Percentiles rank a stretch among this genome's conserved stretches.
Conservation (phyloP, 2,329 filamentous ascomycete species). For the Cladosporium sp. region DNA sequence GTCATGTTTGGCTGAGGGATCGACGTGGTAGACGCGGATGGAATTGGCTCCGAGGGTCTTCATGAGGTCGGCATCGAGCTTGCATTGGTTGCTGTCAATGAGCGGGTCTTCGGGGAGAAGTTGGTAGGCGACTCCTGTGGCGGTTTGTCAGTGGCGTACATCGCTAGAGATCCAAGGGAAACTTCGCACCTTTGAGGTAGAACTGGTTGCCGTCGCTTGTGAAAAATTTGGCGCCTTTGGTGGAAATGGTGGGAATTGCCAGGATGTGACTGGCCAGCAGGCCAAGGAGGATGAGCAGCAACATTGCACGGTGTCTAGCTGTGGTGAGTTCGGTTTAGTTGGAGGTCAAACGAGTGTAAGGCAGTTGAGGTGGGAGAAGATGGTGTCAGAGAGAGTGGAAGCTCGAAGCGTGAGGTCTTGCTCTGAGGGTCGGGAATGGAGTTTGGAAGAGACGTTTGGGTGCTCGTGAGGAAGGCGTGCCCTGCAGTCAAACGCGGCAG, state of each 20-base stretch:
- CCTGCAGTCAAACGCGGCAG: no score
- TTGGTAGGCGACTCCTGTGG: conserved; percentile 38
- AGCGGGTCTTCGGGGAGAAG: conserved; percentile 69
- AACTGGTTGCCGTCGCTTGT: conserved; percentile 74
- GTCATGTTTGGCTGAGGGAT: conserved; percentile 65
- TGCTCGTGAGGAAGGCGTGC: no score
- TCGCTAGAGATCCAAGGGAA: neutral
- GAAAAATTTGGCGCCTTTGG: conserved; percentile 80
- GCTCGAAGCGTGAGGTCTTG: no score
- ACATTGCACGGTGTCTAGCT: neutral
- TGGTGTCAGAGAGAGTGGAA: no score
- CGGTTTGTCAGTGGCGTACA: conserved; percentile 36
- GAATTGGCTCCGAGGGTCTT: conserved; percentile 74
- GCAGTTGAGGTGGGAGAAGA: no score
- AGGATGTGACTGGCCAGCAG: conserved; percentile 21
- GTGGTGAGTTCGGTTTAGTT: no score
- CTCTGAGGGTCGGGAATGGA: no score
- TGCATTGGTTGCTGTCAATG: conserved; percentile 69
- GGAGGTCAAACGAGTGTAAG: no score
- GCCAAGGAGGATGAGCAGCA: neutral
- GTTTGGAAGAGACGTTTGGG: no score
- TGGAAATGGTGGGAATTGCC: conserved; percentile 53
- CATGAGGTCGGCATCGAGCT: conserved; percentile 72
- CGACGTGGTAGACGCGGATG: conserved; percentile 83
- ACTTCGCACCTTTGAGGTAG: conserved; percentile 68